Evolutionary conservation across 345 rosid species (phyloP).

Genomic region (Eucalyptus tenuipes): DNA sequence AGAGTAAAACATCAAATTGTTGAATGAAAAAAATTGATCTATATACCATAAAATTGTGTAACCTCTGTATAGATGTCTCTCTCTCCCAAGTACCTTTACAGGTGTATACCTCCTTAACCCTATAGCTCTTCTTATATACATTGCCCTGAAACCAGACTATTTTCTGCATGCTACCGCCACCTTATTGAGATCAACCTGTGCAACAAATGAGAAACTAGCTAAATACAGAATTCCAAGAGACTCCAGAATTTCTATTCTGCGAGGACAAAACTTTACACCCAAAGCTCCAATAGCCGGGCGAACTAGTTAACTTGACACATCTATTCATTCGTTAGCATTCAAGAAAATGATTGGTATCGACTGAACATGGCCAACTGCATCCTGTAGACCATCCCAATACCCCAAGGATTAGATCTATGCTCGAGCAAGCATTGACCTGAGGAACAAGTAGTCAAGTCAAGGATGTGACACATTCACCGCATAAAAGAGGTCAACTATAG

Average conservation of each 20-base stretch:
- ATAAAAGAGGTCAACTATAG: background rate
- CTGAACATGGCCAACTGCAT: conserved; percentile 81
- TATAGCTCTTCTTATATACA: conserved; percentile 36
- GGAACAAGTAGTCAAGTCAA: background rate
- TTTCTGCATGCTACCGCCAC: background rate
- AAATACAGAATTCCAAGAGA: background rate
- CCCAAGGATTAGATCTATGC: conserved; percentile 69
- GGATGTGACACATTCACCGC: background rate
- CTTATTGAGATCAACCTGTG: conserved; percentile 9
- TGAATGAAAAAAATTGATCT: background rate
- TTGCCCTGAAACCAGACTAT: conserved; percentile 21
- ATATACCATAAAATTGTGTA: background rate
- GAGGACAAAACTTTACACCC: conserved; percentile 51
- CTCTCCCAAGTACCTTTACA: conserved; percentile 16
- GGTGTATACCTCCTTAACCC: conserved; percentile 12
- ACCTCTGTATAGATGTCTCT: background rate
- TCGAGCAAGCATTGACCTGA: conserved; percentile 70
- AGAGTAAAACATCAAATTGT: background rate
- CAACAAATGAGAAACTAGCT: conserved; percentile 17
- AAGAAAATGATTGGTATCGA: conserved; percentile 27
- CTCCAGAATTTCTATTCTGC: background rate
- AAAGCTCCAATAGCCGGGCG: conserved; percentile 8
- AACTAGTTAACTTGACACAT: conserved; percentile 1
- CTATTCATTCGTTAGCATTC: conserved; percentile 34
- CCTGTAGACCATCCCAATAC: conserved; percentile 93